Conservation (phyloP, 495 filamentous ascomycete species). For the Hypomontagnella monticulosa region DNA sequence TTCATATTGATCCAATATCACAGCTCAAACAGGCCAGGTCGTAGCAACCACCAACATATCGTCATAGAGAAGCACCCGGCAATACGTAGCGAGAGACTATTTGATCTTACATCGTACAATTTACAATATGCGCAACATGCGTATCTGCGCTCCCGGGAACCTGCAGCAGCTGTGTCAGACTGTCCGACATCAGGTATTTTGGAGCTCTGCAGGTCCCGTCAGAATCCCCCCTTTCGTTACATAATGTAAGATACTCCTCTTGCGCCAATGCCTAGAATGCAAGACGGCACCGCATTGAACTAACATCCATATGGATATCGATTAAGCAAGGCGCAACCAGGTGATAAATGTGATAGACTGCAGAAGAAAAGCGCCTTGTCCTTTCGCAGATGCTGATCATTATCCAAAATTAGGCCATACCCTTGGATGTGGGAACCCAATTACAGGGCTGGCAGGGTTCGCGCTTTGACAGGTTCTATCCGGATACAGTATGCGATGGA, state of each 20-base stretch:
- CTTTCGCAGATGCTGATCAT: conserved; percentile 24
- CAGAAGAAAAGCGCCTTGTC: conserved; percentile 22
- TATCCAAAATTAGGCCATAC: conserved; percentile 22
- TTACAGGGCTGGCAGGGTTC: conserved; percentile 19
- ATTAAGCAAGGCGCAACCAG: conserved; percentile 8
- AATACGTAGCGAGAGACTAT: conserved; percentile 32
- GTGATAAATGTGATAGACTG: conserved; percentile 32
- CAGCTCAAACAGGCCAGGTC: conserved; percentile 3
- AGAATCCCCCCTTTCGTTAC: conserved; percentile 16
- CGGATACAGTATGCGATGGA: conserved; percentile 16
- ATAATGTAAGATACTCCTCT: background rate
- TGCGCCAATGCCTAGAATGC: background rate
- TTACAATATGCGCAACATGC: conserved; percentile 29
- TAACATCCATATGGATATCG: conserved; percentile 8
- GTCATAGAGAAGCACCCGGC: conserved; percentile 12
- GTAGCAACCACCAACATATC: conserved; percentile 18
- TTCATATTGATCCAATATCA: conserved; percentile 28
- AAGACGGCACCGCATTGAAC: background rate
- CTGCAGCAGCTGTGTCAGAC: conserved; percentile 28
- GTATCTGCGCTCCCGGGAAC: conserved; percentile 26
- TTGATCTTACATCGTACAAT: conserved; percentile 28
- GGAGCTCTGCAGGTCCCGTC: conserved; percentile 15
- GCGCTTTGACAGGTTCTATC: conserved; percentile 29
- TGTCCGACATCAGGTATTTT: conserved; percentile 21
- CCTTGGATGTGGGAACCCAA: conserved; percentile 5